A percentile compares a stretch with the other conserved stretches of the same genome.
These are phyloP conservation scores for Grifola frondosa DNA, from an alignment of 1,284 basidiomycete species.

Conservation along the genomic window DNA sequence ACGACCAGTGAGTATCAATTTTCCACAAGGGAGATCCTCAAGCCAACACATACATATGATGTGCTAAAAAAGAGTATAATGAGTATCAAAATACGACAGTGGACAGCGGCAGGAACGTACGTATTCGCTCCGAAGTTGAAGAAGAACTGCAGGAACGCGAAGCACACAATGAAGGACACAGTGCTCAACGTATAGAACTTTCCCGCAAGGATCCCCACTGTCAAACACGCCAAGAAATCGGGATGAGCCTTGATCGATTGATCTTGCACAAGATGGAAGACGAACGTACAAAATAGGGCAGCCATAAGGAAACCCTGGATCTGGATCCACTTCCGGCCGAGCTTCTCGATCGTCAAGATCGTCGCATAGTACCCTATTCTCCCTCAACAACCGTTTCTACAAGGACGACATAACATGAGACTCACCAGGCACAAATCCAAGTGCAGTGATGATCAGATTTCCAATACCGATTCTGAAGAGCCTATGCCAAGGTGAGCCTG, in stretches of 20 bases:
- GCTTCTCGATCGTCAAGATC: slow-evolving; percentile 67
- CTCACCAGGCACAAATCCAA: slow-evolving; percentile 73
- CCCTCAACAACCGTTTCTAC: slow-evolving; percentile 19
- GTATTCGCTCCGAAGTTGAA: slow-evolving; percentile 89
- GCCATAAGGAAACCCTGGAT: slow-evolving; percentile 76
- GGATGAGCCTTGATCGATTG: not conserved
- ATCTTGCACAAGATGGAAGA: not conserved
- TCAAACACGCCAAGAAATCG: not conserved
- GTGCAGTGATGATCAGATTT: slow-evolving; percentile 67
- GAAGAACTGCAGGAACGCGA: slow-evolving; percentile 71
- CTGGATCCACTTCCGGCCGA: slow-evolving; percentile 76
- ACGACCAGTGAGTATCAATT: slow-evolving; percentile 13
- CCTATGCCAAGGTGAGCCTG: slow-evolving; percentile 58
- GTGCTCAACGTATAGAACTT: slow-evolving; percentile 62
- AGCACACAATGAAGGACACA: slow-evolving; percentile 70
- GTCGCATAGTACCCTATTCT: slow-evolving; percentile 65
- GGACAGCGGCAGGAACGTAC: slow-evolving; percentile 34
- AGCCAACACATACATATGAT: slow-evolving; percentile 46
- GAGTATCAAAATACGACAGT: not conserved
- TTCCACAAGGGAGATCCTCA: slow-evolving; percentile 1
- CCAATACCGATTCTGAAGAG: slow-evolving; percentile 66
- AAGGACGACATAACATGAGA: slow-evolving; percentile 11
- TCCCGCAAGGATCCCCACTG: slow-evolving; percentile 65
- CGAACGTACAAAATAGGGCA: slow-evolving; percentile 60
- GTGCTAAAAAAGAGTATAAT: slow-evolving; percentile 37